phyloP scores from a whole-genome alignment of 2,329 filamentous ascomycete genomes.

The Arthrobotrys megalospora region DNA sequence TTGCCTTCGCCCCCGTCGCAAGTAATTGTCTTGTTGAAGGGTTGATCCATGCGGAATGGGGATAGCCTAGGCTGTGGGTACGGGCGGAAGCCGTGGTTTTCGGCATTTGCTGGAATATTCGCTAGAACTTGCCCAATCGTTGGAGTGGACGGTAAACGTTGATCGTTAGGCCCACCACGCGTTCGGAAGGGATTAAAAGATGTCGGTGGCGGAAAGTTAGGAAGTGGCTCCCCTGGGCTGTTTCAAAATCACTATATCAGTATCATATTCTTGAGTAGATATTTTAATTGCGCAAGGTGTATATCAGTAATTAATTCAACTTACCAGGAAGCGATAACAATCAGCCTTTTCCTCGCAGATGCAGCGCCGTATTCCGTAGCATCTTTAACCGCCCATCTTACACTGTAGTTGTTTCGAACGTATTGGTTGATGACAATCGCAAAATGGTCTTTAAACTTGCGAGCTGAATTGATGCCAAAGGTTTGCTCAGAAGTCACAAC shows the following conservation, averaged over 20 bases:
- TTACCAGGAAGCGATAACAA: conserved; percentile 73
- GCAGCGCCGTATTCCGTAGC: conserved; percentile 71
- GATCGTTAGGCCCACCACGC: conserved; percentile 61
- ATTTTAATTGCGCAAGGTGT: not conserved
- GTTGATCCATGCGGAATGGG: conserved; percentile 56
- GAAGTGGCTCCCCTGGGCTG: conserved; percentile 80
- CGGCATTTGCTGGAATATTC: conserved; percentile 67
- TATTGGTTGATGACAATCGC: conserved; percentile 76
- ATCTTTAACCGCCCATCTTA: conserved; percentile 77
- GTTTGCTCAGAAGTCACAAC: conserved; percentile 86
- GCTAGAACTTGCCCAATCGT: conserved; percentile 69
- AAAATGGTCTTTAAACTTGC: conserved; percentile 70
- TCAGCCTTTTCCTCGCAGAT: conserved; percentile 70
- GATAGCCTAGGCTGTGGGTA: conserved; percentile 65
- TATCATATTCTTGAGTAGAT: not conserved
- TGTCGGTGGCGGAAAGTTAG: conserved; percentile 76
- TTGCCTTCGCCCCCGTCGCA: conserved; percentile 74
- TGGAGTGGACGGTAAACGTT: conserved; percentile 66
- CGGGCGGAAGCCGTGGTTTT: conserved; percentile 65
- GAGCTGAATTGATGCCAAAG: conserved; percentile 74
- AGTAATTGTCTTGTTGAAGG: conserved; percentile 73
- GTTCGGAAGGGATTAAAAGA: conserved; percentile 69
- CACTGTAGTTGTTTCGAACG: conserved; percentile 76
- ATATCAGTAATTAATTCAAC: conserved; percentile 60
- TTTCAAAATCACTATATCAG: conserved; percentile 46